Conservation (phyloP, 768 basidiomycete species). For the Leccinum disarticulatum region DNA sequence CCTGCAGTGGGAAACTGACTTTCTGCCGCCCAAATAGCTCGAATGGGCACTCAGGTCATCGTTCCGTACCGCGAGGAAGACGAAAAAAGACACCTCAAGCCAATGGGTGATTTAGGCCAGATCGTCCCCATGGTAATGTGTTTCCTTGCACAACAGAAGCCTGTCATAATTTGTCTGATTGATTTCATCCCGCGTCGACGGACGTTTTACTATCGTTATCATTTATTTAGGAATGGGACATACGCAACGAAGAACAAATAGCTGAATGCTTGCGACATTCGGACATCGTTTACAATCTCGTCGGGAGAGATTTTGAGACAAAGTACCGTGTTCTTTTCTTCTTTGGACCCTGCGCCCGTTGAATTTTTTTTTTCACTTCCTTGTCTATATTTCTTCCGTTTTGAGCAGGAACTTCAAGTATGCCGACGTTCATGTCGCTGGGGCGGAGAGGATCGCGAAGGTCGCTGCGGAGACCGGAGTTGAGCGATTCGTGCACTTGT, state of each 20-base stretch:
- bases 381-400: conserved; percentile 1
- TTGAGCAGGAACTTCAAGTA: conserved; percentile 80
- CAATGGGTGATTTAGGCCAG: conserved; percentile 96
- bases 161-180: conserved; percentile 24
- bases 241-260: conserved; percentile 86
- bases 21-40: conserved; percentile 48
- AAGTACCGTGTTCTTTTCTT: conserved; percentile 58
- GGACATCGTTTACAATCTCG: conserved; percentile 95
- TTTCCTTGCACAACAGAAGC: conserved; percentile 10
- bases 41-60: conserved; percentile 89
- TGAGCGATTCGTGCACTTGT: conserved; percentile 87
- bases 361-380: conserved; percentile 11
- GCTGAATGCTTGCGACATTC: conserved; percentile 93
- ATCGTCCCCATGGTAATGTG: conserved; percentile 86
- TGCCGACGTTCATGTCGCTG: conserved; percentile 75
- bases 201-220: neutral
- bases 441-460: conserved; percentile 83
- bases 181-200: conserved; percentile 15
- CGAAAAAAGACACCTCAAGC: conserved; percentile 84
- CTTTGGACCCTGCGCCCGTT: conserved; percentile 13
- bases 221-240: conserved; percentile 84
- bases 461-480: conserved; percentile 78
- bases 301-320: conserved; percentile 92
- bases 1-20: neutral
- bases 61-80: conserved; percentile 96